Evolutionary conservation across 345 rosid species (phyloP).

Genomic region (Xanthoceras sorbifolium): DNA sequence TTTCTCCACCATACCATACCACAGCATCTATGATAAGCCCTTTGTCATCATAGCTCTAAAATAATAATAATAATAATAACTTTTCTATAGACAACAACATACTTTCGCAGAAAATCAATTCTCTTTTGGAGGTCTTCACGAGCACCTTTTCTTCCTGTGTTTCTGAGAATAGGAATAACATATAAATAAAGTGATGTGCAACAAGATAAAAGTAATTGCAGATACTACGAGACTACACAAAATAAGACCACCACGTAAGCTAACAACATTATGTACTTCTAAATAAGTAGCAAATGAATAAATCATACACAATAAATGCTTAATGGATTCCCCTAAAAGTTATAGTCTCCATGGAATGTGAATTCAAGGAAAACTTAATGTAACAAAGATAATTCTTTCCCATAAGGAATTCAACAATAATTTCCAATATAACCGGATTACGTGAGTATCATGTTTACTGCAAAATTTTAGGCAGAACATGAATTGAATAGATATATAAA

Average conservation of each 20-base stretch:
- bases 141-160: conserved; percentile 65
- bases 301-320: background rate
- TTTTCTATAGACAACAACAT: conserved; percentile 67
- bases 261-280: background rate
- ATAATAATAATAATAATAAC: conserved; percentile 8
- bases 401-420: background rate
- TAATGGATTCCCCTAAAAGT: background rate
- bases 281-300: too few species aligned
- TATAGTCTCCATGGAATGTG: background rate
- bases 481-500: background rate
- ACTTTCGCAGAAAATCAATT: conserved; percentile 77
- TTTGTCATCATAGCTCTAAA: conserved; percentile 83
- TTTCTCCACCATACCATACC: conserved; percentile 95
- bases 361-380: background rate
- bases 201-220: conserved; percentile 7
- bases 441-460: background rate
- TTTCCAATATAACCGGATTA: background rate
- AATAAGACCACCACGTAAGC: background rate
- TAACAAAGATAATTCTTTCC: background rate
- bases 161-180: conserved; percentile 52
- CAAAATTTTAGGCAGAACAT: background rate
- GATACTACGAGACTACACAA: background rate
- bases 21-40: conserved; percentile 96
- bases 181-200: conserved; percentile 25
- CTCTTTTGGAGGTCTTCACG: conserved; percentile 84